Evolutionary conservation across 257 asterid genomes (phyloP).

Genomic region (Scutellaria minor): DNA sequence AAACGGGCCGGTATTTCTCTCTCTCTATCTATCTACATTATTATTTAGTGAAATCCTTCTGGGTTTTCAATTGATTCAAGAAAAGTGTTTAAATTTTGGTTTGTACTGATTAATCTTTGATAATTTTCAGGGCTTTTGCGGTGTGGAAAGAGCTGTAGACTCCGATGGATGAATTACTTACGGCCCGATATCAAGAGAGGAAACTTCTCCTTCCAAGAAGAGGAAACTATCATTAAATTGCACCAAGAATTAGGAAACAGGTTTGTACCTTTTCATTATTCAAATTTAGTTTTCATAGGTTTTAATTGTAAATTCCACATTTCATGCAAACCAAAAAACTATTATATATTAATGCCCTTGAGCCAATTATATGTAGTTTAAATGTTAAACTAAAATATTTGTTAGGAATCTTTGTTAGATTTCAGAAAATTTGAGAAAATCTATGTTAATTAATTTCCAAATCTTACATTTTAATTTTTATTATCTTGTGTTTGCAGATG

Average conservation of each 20-base stretch:
- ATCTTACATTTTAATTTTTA: not conserved
- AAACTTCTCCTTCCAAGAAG: constrained; percentile 56
- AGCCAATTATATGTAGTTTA: too few relatives aligned
- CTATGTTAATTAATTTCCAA: not conserved
- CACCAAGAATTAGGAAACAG: constrained; percentile 67
- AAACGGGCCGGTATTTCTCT: constrained; percentile 70
- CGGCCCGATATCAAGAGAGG: constrained; percentile 72
- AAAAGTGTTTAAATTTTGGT: too few relatives aligned
- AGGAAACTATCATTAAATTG: constrained; percentile 49
- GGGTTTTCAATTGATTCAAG: too few relatives aligned
- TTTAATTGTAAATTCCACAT: too few relatives aligned
- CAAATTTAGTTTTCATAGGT: too few relatives aligned
- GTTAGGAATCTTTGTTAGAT: too few relatives aligned
- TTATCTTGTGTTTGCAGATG: constrained; percentile 36
- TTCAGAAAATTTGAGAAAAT: not conserved
- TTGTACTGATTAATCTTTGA: too few relatives aligned
- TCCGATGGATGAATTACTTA: constrained; percentile 70
- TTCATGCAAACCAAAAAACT: too few relatives aligned
- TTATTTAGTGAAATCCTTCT: too few relatives aligned
- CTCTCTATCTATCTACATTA: not conserved
- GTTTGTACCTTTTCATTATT: constrained; percentile 31
- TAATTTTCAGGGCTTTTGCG: constrained; percentile 55
- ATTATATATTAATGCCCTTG: too few relatives aligned
- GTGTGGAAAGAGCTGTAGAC: constrained; percentile 74
- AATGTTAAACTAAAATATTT: too few relatives aligned